phyloP scores from a whole-genome alignment of 495 filamentous ascomycete genomes.

The Neohortaea acidophila region DNA sequence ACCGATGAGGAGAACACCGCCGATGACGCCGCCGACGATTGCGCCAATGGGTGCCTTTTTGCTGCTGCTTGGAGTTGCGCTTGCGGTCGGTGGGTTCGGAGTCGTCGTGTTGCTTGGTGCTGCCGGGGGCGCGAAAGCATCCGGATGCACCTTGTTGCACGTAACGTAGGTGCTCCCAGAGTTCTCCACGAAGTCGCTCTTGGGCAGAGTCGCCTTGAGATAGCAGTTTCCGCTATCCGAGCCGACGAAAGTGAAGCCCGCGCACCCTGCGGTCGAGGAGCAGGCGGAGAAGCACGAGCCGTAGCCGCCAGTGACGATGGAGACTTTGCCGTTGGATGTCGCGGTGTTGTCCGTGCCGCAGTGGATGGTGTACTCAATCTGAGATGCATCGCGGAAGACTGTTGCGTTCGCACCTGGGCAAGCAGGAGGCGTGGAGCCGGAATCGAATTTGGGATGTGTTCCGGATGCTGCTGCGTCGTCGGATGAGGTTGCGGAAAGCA shows the following conservation, averaged over 20 bases:
- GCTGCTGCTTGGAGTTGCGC: no score
- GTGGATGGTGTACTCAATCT: constrained; percentile 8
- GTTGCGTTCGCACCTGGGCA: constrained; percentile 10
- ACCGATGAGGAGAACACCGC: constrained; percentile 16
- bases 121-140: constrained; percentile 5
- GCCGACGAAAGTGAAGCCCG: constrained; percentile 13
- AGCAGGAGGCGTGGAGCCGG: constrained; percentile 1
- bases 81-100: not conserved
- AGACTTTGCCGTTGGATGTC: not conserved
- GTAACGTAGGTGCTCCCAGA: constrained; percentile 8
- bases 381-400: constrained; percentile 8
- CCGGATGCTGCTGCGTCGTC: no score
- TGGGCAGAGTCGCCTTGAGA: constrained; percentile 7
- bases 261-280: constrained; percentile 5
- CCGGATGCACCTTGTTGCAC: constrained; percentile 9
- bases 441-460: no score
- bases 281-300: constrained; percentile 14
- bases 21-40: constrained; percentile 24
- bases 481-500: no score
- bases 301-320: constrained; percentile 9
- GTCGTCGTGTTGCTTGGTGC: not conserved
- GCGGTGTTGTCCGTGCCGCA: constrained; percentile 12
- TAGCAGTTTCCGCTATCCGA: constrained; percentile 4
- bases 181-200: not conserved
- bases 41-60: constrained; percentile 13